These are phyloP conservation scores for Entomortierella beljakovae DNA, from an alignment of 192 early-diverging fungal species.

Conservation along the genomic window DNA sequence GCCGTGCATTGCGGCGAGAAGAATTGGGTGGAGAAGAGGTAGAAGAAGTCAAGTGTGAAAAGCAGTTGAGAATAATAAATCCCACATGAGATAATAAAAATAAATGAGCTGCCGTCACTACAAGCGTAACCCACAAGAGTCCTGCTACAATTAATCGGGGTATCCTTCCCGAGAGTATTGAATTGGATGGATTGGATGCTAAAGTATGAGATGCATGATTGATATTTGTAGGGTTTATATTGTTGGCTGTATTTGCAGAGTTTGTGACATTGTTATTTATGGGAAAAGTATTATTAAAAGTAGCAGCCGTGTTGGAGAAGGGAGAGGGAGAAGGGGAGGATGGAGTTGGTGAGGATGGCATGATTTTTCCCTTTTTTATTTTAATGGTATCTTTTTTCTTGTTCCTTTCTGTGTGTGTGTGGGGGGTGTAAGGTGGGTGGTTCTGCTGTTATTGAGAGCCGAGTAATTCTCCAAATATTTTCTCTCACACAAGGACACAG, in stretches of 20 bases:
- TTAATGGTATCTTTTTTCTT: no score
- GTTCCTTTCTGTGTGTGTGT: no score
- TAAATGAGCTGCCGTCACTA: conserved; percentile 37
- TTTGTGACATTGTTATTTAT: background rate
- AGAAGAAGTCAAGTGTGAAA: conserved; percentile 35
- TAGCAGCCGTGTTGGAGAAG: background rate
- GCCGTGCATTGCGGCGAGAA: background rate
- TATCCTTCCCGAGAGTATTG: conserved; percentile 20
- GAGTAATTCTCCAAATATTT: no score
- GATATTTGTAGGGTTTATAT: background rate
- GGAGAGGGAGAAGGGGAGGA: conserved; percentile 3
- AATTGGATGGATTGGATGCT: conserved; percentile 9
- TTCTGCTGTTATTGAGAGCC: background rate
- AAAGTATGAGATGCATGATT: no score
- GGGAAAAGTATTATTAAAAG: conserved; percentile 3
- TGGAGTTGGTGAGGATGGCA: conserved; percentile 22
- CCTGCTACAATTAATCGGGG: conserved; percentile 43
- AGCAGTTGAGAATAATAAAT: conserved; percentile 46
- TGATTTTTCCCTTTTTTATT: no score
- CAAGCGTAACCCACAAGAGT: conserved; percentile 38
- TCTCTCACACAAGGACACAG: no score
- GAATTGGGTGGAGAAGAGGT: conserved; percentile 17
- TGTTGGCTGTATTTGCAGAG: background rate
- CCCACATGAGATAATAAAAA: conserved; percentile 42
- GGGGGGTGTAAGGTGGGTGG: no score